phyloP scores from a whole-genome alignment of 2,329 filamentous ascomycete genomes.

The Cryoendolithus antarcticus region DNA sequence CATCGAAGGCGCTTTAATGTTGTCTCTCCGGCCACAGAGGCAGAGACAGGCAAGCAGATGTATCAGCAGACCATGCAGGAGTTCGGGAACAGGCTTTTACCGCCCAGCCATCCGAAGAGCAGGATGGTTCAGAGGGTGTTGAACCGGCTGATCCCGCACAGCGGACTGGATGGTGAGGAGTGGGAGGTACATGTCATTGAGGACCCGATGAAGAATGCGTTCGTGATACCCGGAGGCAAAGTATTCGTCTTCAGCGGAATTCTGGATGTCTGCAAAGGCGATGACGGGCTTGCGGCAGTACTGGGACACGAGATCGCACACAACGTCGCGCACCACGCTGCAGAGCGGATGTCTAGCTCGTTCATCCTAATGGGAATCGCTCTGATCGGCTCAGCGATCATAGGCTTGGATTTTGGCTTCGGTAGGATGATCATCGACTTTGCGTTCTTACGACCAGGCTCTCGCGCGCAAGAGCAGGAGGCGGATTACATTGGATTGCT shows the following conservation, averaged over 20 bases:
- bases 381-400: conserved; percentile 26
- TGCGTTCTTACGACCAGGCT: conserved; percentile 56
- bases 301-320: conserved; percentile 73
- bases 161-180: conserved; percentile 40
- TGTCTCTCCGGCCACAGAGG: conserved; percentile 44
- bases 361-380: conserved; percentile 25
- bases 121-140: conserved; percentile 51
- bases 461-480: conserved; percentile 58
- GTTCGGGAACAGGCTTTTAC: conserved; percentile 44
- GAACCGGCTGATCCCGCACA: conserved; percentile 53
- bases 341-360: conserved; percentile 46
- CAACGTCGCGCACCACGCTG: conserved; percentile 55
- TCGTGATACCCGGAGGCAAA: conserved; percentile 64
- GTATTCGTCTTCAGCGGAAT: conserved; percentile 71
- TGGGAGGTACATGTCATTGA: conserved; percentile 70
- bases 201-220: conserved; percentile 56
- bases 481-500: conserved; percentile 71
- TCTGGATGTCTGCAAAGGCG: conserved; percentile 51
- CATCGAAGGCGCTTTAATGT: conserved; percentile 64
- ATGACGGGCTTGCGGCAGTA: conserved; percentile 61
- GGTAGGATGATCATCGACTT: conserved; percentile 42
- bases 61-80: conserved; percentile 46
- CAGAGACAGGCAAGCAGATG: conserved; percentile 39
- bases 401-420: conserved; percentile 29
- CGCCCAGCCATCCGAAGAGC: conserved; percentile 46